Evolutionary conservation across 805 yeast species (phyloP).

Genomic region (Wickerhamomyces alni): DNA sequence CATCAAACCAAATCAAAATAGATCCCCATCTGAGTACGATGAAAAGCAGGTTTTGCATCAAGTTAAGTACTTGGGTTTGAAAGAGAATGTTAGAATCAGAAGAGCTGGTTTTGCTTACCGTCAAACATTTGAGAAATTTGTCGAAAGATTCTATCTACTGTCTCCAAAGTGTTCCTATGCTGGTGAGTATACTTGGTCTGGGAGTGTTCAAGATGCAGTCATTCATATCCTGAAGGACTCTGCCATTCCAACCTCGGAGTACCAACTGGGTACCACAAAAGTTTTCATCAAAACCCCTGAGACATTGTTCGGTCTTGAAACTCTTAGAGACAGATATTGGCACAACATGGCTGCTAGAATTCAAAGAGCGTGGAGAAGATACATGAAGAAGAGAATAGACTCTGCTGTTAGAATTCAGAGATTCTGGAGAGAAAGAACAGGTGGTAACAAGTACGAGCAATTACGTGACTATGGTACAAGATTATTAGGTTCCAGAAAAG

Average conservation of each 20-base stretch:
- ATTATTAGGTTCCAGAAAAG: slow-evolving; percentile 67
- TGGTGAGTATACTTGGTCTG: slow-evolving; percentile 64
- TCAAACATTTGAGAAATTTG: slow-evolving; percentile 93
- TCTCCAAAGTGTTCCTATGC: slow-evolving; percentile 93
- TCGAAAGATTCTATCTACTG: slow-evolving; percentile 84
- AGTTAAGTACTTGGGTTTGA: slow-evolving; percentile 89
- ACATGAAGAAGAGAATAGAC: slow-evolving; percentile 72
- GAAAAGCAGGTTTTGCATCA: slow-evolving; percentile 89
- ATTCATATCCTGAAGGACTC: slow-evolving; percentile 47
- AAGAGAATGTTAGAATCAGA: slow-evolving; percentile 94
- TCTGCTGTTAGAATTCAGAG: slow-evolving; percentile 80
- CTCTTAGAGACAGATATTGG: slow-evolving; percentile 96
- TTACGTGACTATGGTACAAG: slow-evolving; percentile 79
- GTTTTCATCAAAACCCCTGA: slow-evolving; percentile 97
- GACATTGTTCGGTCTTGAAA: slow-evolving; percentile 90
- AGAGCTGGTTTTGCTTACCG: slow-evolving; percentile 99
- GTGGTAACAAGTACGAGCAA: slow-evolving; percentile 78
- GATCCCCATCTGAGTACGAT: slow-evolving; percentile 86
- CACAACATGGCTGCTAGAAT: slow-evolving; percentile 96
- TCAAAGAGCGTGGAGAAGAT: slow-evolving; percentile 94
- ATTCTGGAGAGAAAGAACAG: slow-evolving; percentile 73
- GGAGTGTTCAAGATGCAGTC: slow-evolving; percentile 51
- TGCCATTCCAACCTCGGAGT: slow-evolving; percentile 73
- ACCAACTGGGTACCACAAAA: slow-evolving; percentile 86
- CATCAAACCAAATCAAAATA: slow-evolving; percentile 92